Conservation (phyloP, 139 green algal genomes). For the Pleodorina starrii region DNA sequence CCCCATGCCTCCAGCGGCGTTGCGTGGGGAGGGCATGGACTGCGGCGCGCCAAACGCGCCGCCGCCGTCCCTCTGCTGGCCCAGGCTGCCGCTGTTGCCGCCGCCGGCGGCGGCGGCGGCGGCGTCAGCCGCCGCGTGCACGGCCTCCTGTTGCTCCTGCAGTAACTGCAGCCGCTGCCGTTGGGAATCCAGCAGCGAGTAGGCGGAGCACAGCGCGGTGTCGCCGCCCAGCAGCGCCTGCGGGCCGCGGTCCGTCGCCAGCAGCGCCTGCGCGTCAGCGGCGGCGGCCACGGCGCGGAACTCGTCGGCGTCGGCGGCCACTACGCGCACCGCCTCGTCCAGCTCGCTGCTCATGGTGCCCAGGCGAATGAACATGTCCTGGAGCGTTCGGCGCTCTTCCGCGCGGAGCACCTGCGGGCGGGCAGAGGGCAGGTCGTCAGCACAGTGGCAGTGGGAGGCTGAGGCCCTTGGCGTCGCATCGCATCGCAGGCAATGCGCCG, state of each 20-base stretch:
- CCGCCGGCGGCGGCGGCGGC: background rate
- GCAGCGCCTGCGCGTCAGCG: constrained; percentile 10
- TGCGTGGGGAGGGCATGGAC: background rate
- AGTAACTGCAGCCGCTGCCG: constrained; percentile 12
- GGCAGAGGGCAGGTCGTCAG: background rate
- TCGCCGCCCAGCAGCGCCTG: constrained; percentile 26
- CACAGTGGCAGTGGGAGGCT: background rate
- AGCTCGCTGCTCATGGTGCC: background rate
- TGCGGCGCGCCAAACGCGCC: background rate
- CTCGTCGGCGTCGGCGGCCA: background rate
- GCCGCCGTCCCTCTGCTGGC: background rate
- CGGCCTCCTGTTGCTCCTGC: background rate
- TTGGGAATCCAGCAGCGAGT: constrained; percentile 21
- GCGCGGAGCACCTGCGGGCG: constrained; percentile 12
- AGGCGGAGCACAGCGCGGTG: background rate
- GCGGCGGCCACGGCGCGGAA: background rate
- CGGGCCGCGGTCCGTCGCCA: constrained; percentile 10
- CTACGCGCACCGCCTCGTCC: background rate
- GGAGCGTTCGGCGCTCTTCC: constrained; percentile 14
- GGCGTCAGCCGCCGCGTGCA: background rate
- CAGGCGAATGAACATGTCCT: constrained; percentile 20
- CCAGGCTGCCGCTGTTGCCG: background rate
- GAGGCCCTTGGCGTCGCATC: too few species aligned
- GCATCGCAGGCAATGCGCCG: too few species aligned
- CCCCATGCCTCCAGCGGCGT: background rate